phyloP scores from a whole-genome alignment of 2,329 filamentous ascomycete genomes.

The Camillea tinctor region DNA sequence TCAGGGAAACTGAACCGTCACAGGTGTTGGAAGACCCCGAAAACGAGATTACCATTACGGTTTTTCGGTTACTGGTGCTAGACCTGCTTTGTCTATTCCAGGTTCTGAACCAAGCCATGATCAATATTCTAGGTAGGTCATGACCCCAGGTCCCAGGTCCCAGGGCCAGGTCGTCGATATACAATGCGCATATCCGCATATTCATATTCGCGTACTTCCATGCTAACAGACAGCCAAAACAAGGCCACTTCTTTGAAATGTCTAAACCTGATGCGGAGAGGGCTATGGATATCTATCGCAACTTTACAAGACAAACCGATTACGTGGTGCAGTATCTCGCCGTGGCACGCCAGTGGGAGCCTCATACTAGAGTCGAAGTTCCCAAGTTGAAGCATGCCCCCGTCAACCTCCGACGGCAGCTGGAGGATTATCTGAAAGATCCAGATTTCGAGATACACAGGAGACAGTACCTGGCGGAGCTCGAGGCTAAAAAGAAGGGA shows the following conservation, averaged over 20 bases:
- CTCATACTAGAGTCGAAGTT: conserved; percentile 88
- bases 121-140: conserved; percentile 85
- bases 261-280: conserved; percentile 90
- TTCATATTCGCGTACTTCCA: too few relatives aligned
- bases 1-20: conserved; percentile 14
- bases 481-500: conserved; percentile 65
- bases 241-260: conserved; percentile 97
- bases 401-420: conserved; percentile 80
- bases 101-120: conserved; percentile 93
- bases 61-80: conserved; percentile 86
- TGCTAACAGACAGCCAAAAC: conserved; percentile 39
- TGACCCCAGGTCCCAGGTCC: too few relatives aligned
- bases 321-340: conserved; percentile 87
- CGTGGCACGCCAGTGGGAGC: conserved; percentile 84
- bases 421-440: conserved; percentile 93
- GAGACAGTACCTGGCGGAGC: conserved; percentile 85
- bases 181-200: neutral
- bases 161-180: neutral
- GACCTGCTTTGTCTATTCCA: conserved; percentile 90
- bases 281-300: conserved; percentile 87
- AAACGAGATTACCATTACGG: conserved; percentile 94
- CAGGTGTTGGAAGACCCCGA: conserved; percentile 87
- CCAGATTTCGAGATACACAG: conserved; percentile 93
- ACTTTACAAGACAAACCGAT: conserved; percentile 88
- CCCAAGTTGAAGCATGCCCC: conserved; percentile 97